These are phyloP conservation scores for Peronospora farinosa DNA, from an alignment of 352 stramenopile species.

Conservation along the genomic window DNA sequence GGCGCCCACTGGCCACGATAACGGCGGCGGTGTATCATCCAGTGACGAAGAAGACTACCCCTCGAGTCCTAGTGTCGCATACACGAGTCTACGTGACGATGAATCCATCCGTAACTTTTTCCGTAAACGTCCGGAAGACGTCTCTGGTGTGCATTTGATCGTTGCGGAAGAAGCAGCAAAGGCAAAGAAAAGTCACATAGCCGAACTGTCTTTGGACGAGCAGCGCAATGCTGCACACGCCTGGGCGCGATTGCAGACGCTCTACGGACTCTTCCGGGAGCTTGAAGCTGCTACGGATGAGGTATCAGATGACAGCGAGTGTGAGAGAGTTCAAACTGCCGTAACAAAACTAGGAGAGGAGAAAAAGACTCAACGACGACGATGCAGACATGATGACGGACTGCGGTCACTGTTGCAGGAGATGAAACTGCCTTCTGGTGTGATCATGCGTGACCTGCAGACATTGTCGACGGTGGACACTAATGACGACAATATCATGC, in stretches of 20 bases:
- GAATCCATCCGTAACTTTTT: slow-evolving; percentile 24
- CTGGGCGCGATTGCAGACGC: slow-evolving; percentile 47
- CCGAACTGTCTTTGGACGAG: slow-evolving; percentile 34
- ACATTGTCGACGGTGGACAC: slow-evolving; percentile 29
- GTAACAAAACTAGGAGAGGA: background rate
- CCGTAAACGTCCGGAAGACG: slow-evolving; percentile 24
- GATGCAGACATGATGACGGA: slow-evolving; percentile 33
- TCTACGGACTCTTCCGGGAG: slow-evolving; percentile 57
- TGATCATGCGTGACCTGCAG: slow-evolving; percentile 49
- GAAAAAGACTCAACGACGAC: slow-evolving; percentile 8
- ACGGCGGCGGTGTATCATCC: slow-evolving; percentile 27
- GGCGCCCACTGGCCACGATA: slow-evolving; percentile 49
- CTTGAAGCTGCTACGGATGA: slow-evolving; percentile 25
- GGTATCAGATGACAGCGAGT: slow-evolving; percentile 19
- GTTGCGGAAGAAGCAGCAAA: slow-evolving; percentile 6
- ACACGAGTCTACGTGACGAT: slow-evolving; percentile 33
- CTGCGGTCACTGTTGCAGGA: slow-evolving; percentile 46
- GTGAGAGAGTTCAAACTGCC: slow-evolving; percentile 10
- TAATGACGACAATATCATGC: slow-evolving; percentile 30
- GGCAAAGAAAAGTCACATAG: slow-evolving; percentile 16
- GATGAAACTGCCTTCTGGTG: slow-evolving; percentile 26
- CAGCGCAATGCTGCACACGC: slow-evolving; percentile 45
- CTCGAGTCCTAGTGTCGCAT: slow-evolving; percentile 37
- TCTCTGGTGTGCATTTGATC: slow-evolving; percentile 24
- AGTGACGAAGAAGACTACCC: slow-evolving; percentile 23